Evolutionary conservation across 139 green algal species (phyloP).

Genomic region (Tetraselmis chui): DNA sequence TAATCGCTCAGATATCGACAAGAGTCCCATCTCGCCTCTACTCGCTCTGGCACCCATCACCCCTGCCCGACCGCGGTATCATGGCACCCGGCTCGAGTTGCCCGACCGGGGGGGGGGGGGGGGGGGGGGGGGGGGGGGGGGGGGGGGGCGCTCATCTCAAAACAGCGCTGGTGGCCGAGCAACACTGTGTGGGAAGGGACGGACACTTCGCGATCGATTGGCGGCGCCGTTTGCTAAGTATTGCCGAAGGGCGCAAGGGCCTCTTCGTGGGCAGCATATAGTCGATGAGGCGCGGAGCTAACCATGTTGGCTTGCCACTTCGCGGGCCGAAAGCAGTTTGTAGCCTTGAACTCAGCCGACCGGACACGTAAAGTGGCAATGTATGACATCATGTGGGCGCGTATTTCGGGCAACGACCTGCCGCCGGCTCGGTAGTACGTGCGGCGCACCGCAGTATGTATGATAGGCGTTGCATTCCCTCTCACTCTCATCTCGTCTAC

Average conservation of each 20-base stretch:
- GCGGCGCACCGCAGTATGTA: too few species aligned
- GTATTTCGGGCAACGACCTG: background rate
- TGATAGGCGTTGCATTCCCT: background rate
- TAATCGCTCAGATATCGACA: background rate
- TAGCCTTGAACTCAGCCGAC: background rate
- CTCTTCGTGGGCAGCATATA: background rate
- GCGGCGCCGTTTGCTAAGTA: background rate
- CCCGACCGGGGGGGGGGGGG: background rate
- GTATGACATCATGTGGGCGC: background rate
- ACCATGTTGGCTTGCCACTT: background rate
- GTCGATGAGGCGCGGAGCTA: background rate
- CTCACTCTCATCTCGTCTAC: background rate
- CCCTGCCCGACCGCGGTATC: background rate
- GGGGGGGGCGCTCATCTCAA: background rate
- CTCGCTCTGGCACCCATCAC: background rate
- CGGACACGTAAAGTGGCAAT: background rate
- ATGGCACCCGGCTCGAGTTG: background rate
- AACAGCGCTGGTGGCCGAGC: background rate
- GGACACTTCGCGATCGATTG: background rate
- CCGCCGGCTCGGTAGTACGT: background rate
- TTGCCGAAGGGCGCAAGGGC: background rate
- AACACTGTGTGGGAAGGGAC: background rate
- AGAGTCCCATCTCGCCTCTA: background rate
- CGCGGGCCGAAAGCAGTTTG: background rate
- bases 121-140: too few species aligned